Evolutionary conservation across 768 basidiomycete genomes (phyloP), one percentile per base, ranked within the genome.

Genomic region (Cystofilobasidium ferigula): DNA sequence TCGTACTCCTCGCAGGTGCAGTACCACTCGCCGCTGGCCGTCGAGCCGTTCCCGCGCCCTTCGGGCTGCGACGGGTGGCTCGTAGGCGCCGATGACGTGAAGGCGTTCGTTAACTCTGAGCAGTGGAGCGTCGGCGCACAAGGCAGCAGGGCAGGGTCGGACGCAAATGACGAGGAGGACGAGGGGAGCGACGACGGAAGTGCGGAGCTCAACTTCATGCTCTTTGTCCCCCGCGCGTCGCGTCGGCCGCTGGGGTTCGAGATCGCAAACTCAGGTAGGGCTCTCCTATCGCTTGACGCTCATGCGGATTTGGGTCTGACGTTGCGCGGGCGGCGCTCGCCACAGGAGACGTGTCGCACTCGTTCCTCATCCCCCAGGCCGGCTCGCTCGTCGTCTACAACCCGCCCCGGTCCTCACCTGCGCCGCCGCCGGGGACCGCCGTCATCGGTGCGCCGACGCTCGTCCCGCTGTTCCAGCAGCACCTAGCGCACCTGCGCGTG

Each of bases 1-100:
- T 92, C 87, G 2, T 81, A 97, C 51, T 92, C 97, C 78, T 94
- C 90, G 67, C 94, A 98, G 77, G 83, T 95, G 0, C 89, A 93
- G 71, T 90, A 84, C 72, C 86, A 94, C 71, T 89, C 90, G 7
- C 93, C 92, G 0, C 77, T 98, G 53, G 86, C 89, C 0, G 89
- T 98, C 72, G 79, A 82, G 61, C 87, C 90, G 12, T 56, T 67
- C 38, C 9, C 70, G 56, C 32, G 74, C 20, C 76, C 79, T 10
- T 72, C 78, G 32, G 76, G 73, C 9, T 36, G 67, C 13, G 72
- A 74, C 12, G 70, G 69, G 0, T 84, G 84, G 74, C 82, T 83
- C 0, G 75, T 98, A 43, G 83, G 82, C 1, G 83, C 84, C 59
- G 91, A 92, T 70, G 85, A 94, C 71, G 80, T 95, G 66, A 91